These are phyloP conservation scores for Colletotrichum nymphaeae DNA, from an alignment of 2,329 filamentous ascomycete genomes.

Conservation along the genomic window DNA sequence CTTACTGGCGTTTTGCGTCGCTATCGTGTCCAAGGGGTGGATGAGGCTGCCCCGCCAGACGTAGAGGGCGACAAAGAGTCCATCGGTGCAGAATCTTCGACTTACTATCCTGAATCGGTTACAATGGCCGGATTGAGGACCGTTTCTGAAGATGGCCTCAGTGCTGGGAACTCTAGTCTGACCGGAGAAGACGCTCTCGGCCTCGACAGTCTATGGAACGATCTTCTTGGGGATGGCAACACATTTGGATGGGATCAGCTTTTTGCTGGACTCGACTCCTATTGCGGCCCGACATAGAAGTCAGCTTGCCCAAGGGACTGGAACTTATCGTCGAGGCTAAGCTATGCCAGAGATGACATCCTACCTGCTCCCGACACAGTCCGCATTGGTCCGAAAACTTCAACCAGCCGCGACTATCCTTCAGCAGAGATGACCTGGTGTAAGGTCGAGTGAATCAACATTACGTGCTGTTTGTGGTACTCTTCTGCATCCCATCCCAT, in stretches of 20 bases:
- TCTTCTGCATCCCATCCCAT: constrained; percentile 45
- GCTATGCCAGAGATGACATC: no score
- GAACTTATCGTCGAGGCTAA: no score
- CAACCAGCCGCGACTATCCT: no score
- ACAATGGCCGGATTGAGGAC: neutral
- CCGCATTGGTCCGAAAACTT: no score
- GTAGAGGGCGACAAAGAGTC: neutral
- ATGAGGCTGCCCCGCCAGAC: neutral
- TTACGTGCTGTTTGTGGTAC: neutral
- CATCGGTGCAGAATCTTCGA: neutral
- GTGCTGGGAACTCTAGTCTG: neutral
- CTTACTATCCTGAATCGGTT: neutral
- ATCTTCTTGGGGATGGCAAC: constrained; percentile 32
- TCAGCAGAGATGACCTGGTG: no score
- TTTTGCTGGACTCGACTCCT: constrained; percentile 40
- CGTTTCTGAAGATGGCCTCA: neutral
- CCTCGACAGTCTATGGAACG: constrained; percentile 36
- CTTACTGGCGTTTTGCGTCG: constrained; percentile 36
- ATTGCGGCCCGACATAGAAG: constrained; percentile 29
- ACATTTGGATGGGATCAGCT: constrained; percentile 40
- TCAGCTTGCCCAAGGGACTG: neutral
- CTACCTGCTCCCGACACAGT: no score
- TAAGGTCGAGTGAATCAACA: neutral
- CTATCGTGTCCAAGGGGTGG: constrained; percentile 33
- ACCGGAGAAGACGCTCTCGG: constrained; percentile 8